Base-by-base conservation (phyloP, 345 rosid species). In the Citrus medica region DNA sequence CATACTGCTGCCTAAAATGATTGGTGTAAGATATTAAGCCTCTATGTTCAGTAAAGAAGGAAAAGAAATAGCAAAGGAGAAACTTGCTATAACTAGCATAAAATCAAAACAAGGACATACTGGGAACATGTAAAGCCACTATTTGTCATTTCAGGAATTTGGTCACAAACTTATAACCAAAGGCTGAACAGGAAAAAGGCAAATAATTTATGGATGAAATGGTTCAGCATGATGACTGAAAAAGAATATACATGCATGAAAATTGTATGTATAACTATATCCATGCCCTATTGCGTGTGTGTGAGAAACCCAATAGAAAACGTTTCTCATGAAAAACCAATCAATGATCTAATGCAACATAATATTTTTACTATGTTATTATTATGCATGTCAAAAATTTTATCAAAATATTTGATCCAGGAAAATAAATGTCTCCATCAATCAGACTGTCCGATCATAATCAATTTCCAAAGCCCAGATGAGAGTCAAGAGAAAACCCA, bases 1-100 rank as follows among this genome's bases (percentile, higher is more conserved):
- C 76, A 79, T 92, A 95, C 86, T 89, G 89, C 86, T 91, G 96
- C 96, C 98, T 95, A 83, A 67, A 79, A 80, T 64, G 76, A 71
- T 79, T 65, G 76, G 77, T 51, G 21, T 19, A 69, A 79, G 62
- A 66, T 81, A 73, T 40, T 84, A 62, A 83, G 78, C 63, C 46
- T 83, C 28, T 71, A 65, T 27, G 40, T 71, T 74, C 60, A 59
- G 37, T 37, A 58, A 27, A 58, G 28, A 79, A 82, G 63, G 28
- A 46, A 35, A 66, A 16, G 5, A 17, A 25, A 19, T n/a, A 63
- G 12, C 40, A 66, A 5, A 37, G 28, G 24, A 60, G 61, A 32
- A 62, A 73, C 48, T 56, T 8, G 75, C 53, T 64, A 69, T 33
- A 40, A 55, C 28, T 53, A 21, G 60, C 59, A 78, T 40, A 19